Base-by-base conservation (phyloP, 148 eudicot genomes). In the Linanthus parryae region DNA sequence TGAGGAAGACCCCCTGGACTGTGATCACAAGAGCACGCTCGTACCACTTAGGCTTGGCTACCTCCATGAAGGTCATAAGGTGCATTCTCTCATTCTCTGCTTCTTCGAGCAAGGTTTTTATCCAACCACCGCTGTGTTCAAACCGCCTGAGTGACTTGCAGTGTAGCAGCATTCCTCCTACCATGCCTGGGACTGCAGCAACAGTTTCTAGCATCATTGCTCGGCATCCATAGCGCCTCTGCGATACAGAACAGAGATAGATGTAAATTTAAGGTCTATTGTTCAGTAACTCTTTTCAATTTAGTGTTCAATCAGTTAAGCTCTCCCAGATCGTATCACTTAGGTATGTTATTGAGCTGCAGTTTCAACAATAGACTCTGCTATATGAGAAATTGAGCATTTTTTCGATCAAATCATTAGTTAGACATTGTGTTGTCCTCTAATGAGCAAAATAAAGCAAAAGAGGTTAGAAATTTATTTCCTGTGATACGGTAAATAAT, bases 31-130 rank as follows among this genome's bases (percentile, higher is more conserved):
- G 65, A 16, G 94, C 87, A 0, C 90, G 79, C 34, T 88, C 94
- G 35, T 81, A 88, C 97, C 97, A 88, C 9, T 65, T 55, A 1
- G 97, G 94, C 31, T 79, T 67, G 33, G 82, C 67, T 1, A 88
- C 77, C 47, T 88, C 97, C 82, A 82, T 74, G 84, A 88, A 88
- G 1, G 97, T 84, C 97, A 88, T 81, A 8, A 88, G 86, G 64
- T 88, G 97, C 97, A 88, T 88, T n/a, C 90, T 70, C 65, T 88
- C 97, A 25, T 88, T 88, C 54, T 88, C 94, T 0, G 97, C 97
- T 44, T 88, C 97, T 57, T 88, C 97, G 0, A 88, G 67, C 24
- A 88, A 65, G 19, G 94, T 79, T 44, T 74, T 88, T 71, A 88
- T 82, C 97, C 97, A 88, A 9, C 97, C 97, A 0, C 97, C 97